Conservation (phyloP, 2,329 filamentous ascomycete species). For the Aspergillus pseudotamarii region DNA sequence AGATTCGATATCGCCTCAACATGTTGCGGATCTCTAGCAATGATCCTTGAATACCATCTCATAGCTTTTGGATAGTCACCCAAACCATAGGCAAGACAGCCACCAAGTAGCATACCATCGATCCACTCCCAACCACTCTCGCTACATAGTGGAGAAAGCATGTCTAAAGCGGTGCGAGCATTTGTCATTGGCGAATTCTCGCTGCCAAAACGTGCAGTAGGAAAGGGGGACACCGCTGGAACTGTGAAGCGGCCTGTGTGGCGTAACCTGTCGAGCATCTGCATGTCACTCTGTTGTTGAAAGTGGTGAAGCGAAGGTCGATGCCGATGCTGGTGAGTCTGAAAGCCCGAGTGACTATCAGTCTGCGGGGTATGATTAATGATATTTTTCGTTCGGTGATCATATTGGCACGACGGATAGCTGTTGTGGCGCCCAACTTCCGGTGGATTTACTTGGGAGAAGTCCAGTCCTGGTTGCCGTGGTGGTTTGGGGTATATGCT, state of each 20-base stretch:
- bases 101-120: slow-evolving; percentile 87
- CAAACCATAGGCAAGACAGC: slow-evolving; percentile 88
- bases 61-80: slow-evolving; percentile 74
- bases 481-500: slow-evolving; percentile 66
- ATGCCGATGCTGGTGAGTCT: slow-evolving; percentile 19
- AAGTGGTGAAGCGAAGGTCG: slow-evolving; percentile 32
- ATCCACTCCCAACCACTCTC: slow-evolving; percentile 86
- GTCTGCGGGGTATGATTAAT: slow-evolving; percentile 16
- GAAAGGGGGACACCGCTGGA: slow-evolving; percentile 35
- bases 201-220: slow-evolving; percentile 33
- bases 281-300: slow-evolving; percentile 29
- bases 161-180: slow-evolving; percentile 69
- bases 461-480: slow-evolving; percentile 57
- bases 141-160: slow-evolving; percentile 73
- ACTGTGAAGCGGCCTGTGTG: slow-evolving; percentile 36
- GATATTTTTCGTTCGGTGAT: slow-evolving; percentile 26
- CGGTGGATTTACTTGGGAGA: slow-evolving; percentile 39
- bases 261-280: slow-evolving; percentile 34
- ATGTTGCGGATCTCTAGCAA: slow-evolving; percentile 68
- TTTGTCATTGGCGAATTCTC: slow-evolving; percentile 53
- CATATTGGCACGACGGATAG: slow-evolving; percentile 42
- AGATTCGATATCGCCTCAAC: slow-evolving; percentile 94
- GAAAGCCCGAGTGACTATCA: slow-evolving; percentile 19
- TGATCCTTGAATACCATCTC: slow-evolving; percentile 57
- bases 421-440: slow-evolving; percentile 37